Evolutionary conservation across 305 asterid genomes (phyloP).

Genomic region (Fraxinus angustifolia): DNA sequence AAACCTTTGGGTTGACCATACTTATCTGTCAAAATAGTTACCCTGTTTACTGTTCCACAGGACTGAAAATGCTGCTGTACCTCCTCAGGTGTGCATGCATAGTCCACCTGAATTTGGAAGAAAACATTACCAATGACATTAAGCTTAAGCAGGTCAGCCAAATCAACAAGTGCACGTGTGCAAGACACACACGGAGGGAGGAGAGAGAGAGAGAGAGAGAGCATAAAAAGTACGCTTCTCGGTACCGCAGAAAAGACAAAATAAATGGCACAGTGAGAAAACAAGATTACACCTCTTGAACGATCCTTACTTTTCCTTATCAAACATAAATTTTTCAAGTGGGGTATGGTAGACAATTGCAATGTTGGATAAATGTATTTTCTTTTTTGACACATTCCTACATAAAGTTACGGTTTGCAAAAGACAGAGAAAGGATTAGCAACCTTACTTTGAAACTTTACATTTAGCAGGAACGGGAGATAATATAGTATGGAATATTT

Average conservation of each 20-base stretch:
- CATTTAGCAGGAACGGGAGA: background rate
- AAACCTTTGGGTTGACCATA: slow-evolving; percentile 76
- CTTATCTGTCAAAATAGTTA: slow-evolving; percentile 66
- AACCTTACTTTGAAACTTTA: background rate
- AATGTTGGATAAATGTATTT: slow-evolving; percentile 5
- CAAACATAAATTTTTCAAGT: slow-evolving; percentile 7
- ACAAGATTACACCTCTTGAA: background rate
- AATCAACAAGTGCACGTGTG: background rate
- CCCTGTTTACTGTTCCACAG: slow-evolving; percentile 77
- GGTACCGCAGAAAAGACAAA: background rate
- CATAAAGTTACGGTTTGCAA: slow-evolving; percentile 11
- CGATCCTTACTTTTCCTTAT: background rate
- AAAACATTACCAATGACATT: slow-evolving; percentile 5
- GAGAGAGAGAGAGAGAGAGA: background rate
- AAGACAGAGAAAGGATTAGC: background rate
- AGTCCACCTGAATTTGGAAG: slow-evolving; percentile 51
- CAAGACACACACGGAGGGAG: background rate
- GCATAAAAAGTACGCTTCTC: background rate
- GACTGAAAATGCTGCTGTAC: slow-evolving; percentile 83
- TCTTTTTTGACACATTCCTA: background rate
- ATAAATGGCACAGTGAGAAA: background rate
- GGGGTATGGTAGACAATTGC: background rate
- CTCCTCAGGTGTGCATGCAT: slow-evolving; percentile 75
- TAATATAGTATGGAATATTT: background rate
- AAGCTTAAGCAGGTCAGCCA: slow-evolving; percentile 1